A percentile compares a stretch with the other conserved stretches of the same genome.
phyloP scores from a whole-genome alignment of 1,284 basidiomycete species.

The Trametes versicolor region DNA sequence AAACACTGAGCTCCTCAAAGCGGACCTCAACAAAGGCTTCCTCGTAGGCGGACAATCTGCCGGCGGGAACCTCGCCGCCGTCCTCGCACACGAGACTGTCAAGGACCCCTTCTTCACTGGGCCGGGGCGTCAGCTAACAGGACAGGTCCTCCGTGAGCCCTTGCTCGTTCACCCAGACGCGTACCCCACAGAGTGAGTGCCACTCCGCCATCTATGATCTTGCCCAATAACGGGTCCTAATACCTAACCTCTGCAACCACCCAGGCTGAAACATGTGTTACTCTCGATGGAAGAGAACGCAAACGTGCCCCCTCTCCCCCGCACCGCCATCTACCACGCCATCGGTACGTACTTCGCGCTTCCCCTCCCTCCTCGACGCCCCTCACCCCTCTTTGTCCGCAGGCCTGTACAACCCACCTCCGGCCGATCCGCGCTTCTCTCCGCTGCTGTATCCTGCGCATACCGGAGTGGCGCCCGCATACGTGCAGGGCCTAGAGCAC shows the following conservation, averaged over 20 bases:
- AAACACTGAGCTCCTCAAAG: constrained; percentile 17
- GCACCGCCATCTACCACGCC: not conserved
- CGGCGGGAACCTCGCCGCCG: constrained; percentile 36
- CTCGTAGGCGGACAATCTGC: constrained; percentile 40
- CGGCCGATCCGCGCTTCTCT: constrained; percentile 29
- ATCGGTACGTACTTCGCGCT: constrained; percentile 11
- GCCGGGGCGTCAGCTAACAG: constrained; percentile 19
- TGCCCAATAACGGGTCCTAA: too few species aligned
- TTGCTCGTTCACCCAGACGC: constrained; percentile 18
- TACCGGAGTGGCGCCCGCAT: constrained; percentile 34
- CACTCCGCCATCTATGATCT: too few species aligned
- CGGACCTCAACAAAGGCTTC: constrained; percentile 33
- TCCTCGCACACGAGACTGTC: constrained; percentile 32
- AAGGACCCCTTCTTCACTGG: constrained; percentile 36
- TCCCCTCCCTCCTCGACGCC: not conserved
- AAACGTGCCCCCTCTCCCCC: constrained; percentile 27
- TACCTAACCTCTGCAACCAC: too few species aligned
- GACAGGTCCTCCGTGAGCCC: constrained; percentile 28
- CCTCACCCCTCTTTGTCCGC: not conserved
- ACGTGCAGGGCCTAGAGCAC: constrained; percentile 34
- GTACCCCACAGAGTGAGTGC: constrained; percentile 27
- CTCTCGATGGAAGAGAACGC: constrained; percentile 36
- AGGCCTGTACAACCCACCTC: constrained; percentile 19
- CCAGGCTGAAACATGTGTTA: constrained; percentile 28
- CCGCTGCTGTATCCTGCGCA: constrained; percentile 32